Evolutionary conservation across 306 rosid species (phyloP), one percentile per base, ranked within the genome.

Genomic region (Castanospermum australe): DNA sequence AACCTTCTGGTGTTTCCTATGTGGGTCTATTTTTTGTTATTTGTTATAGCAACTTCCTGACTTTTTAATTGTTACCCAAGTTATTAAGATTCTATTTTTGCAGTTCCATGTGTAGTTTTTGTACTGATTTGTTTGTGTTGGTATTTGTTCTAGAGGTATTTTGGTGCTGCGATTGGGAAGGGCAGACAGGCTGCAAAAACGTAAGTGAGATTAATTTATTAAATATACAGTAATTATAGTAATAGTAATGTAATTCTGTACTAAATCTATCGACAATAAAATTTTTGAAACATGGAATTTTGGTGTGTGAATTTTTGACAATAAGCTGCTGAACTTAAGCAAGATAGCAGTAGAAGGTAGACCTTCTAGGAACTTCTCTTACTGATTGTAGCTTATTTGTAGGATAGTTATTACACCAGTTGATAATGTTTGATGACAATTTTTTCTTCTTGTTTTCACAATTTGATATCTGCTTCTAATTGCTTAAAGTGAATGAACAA

Each of bases 151-250:
- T 54, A 94, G 98, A 91, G 93, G 80, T 95, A 95, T 84, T 95
- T 93, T 78, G 99, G 99, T 63, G 98, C 99, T 75, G 99, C 99
- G 69, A 95, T 95, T 35, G 99, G 99, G 65, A 95, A 95, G 83
- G 99, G 99, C 32, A 91, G 98, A 62, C 99, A 95, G 79, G 97
- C 98, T 64, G 99, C 99, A 39, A 95, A 95, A 84, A 95, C 99
- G 98, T 94, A 90, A 86, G 98, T 64, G 80, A 39, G n/a, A 42
- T 68, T 13, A 17, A 15, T 78, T 38, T 77, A 20, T 44, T 28
- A 32, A 18, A 50, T 60, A 54, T 33, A 14, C 25, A 2, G 36
- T 47, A 28, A 30, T 38, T 56, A 59, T 32, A 64, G n/a, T 14
- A 25, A 59, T 32, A 64, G n/a, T 14, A 25, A 8, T 44, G 39